Conservation (phyloP, 108 stramenopile genomes). For the Skeletonema menzelii region DNA sequence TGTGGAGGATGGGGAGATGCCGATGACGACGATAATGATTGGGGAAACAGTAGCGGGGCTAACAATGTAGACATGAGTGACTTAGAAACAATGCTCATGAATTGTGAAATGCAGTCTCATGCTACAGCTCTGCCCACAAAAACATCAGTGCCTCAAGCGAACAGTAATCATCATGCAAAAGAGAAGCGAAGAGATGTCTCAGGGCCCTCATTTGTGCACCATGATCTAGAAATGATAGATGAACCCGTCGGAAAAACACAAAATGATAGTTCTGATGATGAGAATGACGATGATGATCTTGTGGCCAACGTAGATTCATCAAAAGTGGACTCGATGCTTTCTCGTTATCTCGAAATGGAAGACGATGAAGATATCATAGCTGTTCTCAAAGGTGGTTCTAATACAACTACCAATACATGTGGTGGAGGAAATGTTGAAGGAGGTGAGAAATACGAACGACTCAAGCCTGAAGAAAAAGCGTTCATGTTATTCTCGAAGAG, state of each 20-base stretch:
- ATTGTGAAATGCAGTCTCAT: constrained; percentile 40
- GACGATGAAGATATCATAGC: constrained; percentile 80
- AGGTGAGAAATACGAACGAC: constrained; percentile 75
- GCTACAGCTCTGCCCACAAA: background rate
- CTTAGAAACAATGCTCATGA: constrained; percentile 63
- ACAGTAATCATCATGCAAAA: constrained; percentile 10
- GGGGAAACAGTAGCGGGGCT: constrained; percentile 5
- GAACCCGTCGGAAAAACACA: constrained; percentile 50
- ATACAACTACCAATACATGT: background rate
- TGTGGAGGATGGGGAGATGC: constrained; percentile 18
- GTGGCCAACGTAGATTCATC: constrained; percentile 47
- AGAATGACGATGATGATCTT: constrained; percentile 77
- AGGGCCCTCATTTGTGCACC: constrained; percentile 39
- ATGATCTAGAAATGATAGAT: constrained; percentile 46
- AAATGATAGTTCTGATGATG: constrained; percentile 14
- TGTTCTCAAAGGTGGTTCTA: constrained; percentile 45
- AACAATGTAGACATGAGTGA: constrained; percentile 38
- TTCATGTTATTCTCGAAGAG: constrained; percentile 73
- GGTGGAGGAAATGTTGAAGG: constrained; percentile 18
- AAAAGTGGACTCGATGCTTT: constrained; percentile 77
- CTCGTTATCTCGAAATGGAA: constrained; percentile 82
- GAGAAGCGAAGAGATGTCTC: background rate
- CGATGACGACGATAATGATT: constrained; percentile 29
- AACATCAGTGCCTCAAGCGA: constrained; percentile 5
- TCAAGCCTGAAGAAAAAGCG: constrained; percentile 66